phyloP scores from a whole-genome alignment of 2,329 filamentous ascomycete species.

The Clarireedia sp. region DNA sequence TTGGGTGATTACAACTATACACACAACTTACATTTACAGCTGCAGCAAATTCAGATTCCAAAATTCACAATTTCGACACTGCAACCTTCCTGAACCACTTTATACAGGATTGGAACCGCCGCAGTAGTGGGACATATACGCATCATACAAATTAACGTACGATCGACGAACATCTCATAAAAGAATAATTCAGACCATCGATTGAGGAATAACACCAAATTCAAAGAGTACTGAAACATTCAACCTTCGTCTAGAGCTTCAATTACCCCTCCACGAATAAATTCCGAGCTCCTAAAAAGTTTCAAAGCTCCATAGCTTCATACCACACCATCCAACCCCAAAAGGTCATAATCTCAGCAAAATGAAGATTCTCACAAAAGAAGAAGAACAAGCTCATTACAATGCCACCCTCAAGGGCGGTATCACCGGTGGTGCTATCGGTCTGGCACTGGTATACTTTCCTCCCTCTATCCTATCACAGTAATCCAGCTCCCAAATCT shows the following conservation, averaged over 20 bases:
- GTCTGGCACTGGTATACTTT: constrained; percentile 58
- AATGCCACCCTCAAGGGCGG: constrained; percentile 72
- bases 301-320: neutral
- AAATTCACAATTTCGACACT: too few species aligned
- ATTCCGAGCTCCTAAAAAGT: neutral
- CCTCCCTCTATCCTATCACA: neutral
- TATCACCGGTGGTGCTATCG: constrained; percentile 60
- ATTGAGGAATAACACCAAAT: too few species aligned
- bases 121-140: too few species aligned
- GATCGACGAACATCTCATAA: too few species aligned
- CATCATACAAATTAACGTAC: too few species aligned
- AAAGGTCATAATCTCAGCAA: constrained; percentile 1
- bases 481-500: neutral
- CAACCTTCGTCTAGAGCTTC: too few species aligned
- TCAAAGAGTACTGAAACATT: too few species aligned
- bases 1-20: neutral
- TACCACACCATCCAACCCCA: neutral
- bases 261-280: neutral
- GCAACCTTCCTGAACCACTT: too few species aligned
- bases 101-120: too few species aligned
- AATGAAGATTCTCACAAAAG: constrained; percentile 95
- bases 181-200: too few species aligned
- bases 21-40: too few species aligned
- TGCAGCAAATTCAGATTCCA: too few species aligned
- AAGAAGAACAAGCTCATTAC: constrained; percentile 88